Evolutionary conservation across 305 asterid genomes (phyloP), one percentile per base, ranked within the genome.

Genomic region (Fraxinus latifolia): DNA sequence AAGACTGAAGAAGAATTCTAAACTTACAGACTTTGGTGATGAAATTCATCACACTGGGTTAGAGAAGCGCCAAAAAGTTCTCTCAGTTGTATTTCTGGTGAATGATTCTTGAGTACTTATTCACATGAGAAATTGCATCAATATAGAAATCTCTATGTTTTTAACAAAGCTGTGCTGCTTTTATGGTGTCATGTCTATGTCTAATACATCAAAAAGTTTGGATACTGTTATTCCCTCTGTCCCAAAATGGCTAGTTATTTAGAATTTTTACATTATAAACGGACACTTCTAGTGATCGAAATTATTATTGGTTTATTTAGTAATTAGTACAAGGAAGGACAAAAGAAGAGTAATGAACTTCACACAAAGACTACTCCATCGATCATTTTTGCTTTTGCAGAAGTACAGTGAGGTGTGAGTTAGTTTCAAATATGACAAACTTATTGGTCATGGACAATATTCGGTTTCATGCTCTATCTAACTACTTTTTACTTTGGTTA

Each of bases 71-170:
- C 97, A 95, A 79, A 95, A 93, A 87, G 90, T 90, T 85, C 97
- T 95, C 71, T 94, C 99, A 23, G 99, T 93, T 82, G 96, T 81
- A 79, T 93, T 93, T 87, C 87, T 93, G 95, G 99, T 95, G 87
- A 86, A 74, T 32, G 68, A 23, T 70, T 53, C 86, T 77, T 80
- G 71, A 44, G 33, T 32, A 74, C 34, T 76, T 21, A 2, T 53
- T 60, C 83, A 39, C 27, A 42, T 58, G 68, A 60, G 76, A 47
- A n/a, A 42, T 81, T 44, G 47, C 55, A 58, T 81, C 74, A 71
- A 25, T 77, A 29, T 68, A 79, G 44, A 70, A 68, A 33, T 74
- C 67, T 58, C 19, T 9, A 14, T 78, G 78, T 62, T 77, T 68
- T 8, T 29, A 29, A 77, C 79, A 50, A 55, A 70, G 12, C 53